phyloP scores from a whole-genome alignment of 345 rosid species.

The Cardiospermum halicacabum region DNA sequence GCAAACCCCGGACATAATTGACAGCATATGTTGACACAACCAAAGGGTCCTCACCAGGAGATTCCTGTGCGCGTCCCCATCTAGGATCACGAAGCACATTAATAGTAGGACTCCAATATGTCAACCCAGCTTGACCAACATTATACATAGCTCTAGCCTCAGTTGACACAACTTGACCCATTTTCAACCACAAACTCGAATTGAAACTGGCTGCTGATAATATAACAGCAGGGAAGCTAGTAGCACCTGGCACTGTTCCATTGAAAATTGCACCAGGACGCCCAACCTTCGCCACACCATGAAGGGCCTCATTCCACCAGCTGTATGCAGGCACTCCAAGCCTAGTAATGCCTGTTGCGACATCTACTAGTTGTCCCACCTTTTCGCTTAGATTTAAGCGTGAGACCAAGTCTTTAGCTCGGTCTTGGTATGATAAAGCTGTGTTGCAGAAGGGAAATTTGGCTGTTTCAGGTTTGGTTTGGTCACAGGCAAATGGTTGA shows the following conservation, averaged over 20 bases:
- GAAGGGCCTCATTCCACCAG: slow-evolving; percentile 84
- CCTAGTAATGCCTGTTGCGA: slow-evolving; percentile 41
- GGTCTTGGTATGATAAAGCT: slow-evolving; percentile 34
- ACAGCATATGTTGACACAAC: slow-evolving; percentile 39
- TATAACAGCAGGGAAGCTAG: slow-evolving; percentile 63
- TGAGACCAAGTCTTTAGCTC: slow-evolving; percentile 44
- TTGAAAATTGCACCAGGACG: slow-evolving; percentile 37
- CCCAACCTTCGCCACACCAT: slow-evolving; percentile 53
- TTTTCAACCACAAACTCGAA: slow-evolving; percentile 42
- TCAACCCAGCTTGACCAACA: slow-evolving; percentile 35
- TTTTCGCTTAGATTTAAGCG: slow-evolving; percentile 51
- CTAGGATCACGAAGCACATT: slow-evolving; percentile 48
- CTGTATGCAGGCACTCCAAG: slow-evolving; percentile 55
- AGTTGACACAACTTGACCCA: slow-evolving; percentile 49
- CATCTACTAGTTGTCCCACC: slow-evolving; percentile 47
- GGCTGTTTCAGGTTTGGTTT: slow-evolving; percentile 24
- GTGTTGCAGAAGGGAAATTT: slow-evolving; percentile 40
- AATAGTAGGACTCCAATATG: slow-evolving; percentile 57
- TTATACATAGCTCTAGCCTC: slow-evolving; percentile 48
- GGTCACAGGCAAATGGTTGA: slow-evolving; percentile 43
- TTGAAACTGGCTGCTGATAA: slow-evolving; percentile 56
- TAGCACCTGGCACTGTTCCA: slow-evolving; percentile 45
- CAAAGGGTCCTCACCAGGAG: slow-evolving; percentile 49
- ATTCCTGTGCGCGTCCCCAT: slow-evolving; percentile 56
- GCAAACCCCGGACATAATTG: slow-evolving; percentile 46